phyloP scores from a whole-genome alignment of 2,329 filamentous ascomycete genomes.

The Acrocalymma vagum region DNA sequence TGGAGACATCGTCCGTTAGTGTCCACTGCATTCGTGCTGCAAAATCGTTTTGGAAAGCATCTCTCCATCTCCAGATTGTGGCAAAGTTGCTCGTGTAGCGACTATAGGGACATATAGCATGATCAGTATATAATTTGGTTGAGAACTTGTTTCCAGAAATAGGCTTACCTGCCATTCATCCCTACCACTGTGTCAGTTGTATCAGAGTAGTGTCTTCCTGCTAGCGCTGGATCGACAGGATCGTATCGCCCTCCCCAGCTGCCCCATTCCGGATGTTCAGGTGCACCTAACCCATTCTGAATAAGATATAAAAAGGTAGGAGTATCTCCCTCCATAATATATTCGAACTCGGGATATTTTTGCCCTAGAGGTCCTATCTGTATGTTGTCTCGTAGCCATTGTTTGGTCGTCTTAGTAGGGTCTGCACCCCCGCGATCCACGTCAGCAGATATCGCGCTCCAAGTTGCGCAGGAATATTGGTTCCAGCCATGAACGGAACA shows the following conservation, averaged over 20 bases:
- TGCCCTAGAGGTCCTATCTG: conserved; percentile 56
- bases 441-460: conserved; percentile 63
- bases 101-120: too few species aligned
- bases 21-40: conserved; percentile 39
- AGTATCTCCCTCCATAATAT: conserved; percentile 60
- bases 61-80: conserved; percentile 59
- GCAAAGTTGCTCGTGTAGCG: conserved; percentile 55
- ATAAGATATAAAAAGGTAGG: conserved; percentile 57
- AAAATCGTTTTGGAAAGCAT: conserved; percentile 58
- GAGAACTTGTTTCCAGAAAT: too few species aligned
- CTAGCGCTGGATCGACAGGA: conserved; percentile 32
- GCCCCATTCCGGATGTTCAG: conserved; percentile 55
- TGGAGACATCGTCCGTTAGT: conserved; percentile 29
- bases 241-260: conserved; percentile 58
- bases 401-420: conserved; percentile 52
- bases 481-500: conserved; percentile 62
- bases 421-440: conserved; percentile 58
- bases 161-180: conserved; percentile 31
- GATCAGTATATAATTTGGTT: too few species aligned
- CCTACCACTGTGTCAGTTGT: conserved; percentile 41
- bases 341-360: conserved; percentile 53
- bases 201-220: conserved; percentile 41
- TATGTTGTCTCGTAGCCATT: conserved; percentile 61
- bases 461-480: conserved; percentile 60
- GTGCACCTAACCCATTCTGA: conserved; percentile 54